Conservation (phyloP, 2,329 filamentous ascomycete species). For the Calonectria ilicicola region DNA sequence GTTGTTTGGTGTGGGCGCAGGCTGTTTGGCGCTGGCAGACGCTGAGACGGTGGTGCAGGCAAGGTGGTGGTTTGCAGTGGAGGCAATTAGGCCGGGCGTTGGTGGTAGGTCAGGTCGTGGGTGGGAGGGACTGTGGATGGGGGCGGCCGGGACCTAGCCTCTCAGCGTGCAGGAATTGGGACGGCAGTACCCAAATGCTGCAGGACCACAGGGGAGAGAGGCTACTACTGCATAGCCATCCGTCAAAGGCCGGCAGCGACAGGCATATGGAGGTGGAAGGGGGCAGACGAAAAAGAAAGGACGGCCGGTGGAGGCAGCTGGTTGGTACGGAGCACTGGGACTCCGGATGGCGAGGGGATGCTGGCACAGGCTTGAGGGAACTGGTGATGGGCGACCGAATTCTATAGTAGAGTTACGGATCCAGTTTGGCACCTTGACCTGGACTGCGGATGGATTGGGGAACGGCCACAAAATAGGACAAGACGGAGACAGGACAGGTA, state of each 20-base stretch:
- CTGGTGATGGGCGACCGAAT: constrained; percentile 7
- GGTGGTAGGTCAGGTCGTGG: constrained; percentile 9
- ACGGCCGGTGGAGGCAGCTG: constrained; percentile 19
- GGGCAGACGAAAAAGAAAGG: constrained; percentile 10
- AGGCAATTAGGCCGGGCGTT: constrained; percentile 13
- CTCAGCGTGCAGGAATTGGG: constrained; percentile 3
- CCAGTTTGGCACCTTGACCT: not conserved
- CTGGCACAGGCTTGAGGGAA: constrained; percentile 17
- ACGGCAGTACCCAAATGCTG: constrained; percentile 12
- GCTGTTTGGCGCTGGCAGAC: constrained; percentile 30
- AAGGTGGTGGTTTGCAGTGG: constrained; percentile 15
- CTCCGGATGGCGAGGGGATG: constrained; percentile 32
- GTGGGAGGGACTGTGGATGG: constrained; percentile 10
- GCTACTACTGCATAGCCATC: constrained; percentile 4
- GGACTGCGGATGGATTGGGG: not conserved
- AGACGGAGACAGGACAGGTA: not conserved
- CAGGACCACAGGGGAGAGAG: constrained; percentile 6
- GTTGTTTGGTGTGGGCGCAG: constrained; percentile 29
- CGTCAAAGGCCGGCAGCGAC: not conserved
- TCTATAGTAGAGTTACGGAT: constrained; percentile 11
- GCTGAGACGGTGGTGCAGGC: constrained; percentile 12
- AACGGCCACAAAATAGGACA: not conserved
- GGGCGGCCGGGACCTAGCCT: not conserved
- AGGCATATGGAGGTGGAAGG: not conserved
- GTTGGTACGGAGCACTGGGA: constrained; percentile 26